Percentiles rank a stretch among this genome's conserved stretches.
Conservation (phyloP, 2,329 filamentous ascomycete species). For the Trichoderma citrinoviride region DNA sequence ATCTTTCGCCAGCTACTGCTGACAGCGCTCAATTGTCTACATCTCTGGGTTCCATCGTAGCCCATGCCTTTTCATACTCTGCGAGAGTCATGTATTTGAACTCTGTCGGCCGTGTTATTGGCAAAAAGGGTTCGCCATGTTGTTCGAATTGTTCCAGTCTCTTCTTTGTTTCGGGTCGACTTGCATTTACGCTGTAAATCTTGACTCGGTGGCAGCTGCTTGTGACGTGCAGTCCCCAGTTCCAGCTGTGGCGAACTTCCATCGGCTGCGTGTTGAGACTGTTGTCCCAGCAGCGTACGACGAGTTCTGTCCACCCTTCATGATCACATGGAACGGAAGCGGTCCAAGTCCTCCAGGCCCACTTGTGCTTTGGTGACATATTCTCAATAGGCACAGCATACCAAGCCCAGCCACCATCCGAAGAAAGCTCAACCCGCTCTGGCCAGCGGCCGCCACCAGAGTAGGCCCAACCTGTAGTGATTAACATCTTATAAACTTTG, state of each 20-base stretch:
- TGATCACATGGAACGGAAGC: constrained; percentile 60
- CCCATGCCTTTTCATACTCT: constrained; percentile 1
- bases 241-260: constrained; percentile 55
- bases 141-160: constrained; percentile 51
- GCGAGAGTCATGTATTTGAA: neutral
- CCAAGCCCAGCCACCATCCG: constrained; percentile 63
- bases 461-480: constrained; percentile 53
- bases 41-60: neutral
- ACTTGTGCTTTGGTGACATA: constrained; percentile 59
- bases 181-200: constrained; percentile 61
- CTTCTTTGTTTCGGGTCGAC: constrained; percentile 45
- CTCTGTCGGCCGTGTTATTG: neutral
- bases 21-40: neutral
- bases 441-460: constrained; percentile 59
- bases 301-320: constrained; percentile 60
- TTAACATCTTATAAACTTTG: neutral
- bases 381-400: constrained; percentile 61
- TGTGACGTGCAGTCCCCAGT: constrained; percentile 66
- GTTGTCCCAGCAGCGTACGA: constrained; percentile 61
- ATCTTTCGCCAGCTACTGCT: neutral
- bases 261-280: constrained; percentile 59
- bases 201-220: constrained; percentile 59
- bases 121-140: neutral
- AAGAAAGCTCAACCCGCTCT: constrained; percentile 60
- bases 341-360: constrained; percentile 64